Conservation (phyloP, 2,329 filamentous ascomycete species). For the Leptographium lundbergii region DNA sequence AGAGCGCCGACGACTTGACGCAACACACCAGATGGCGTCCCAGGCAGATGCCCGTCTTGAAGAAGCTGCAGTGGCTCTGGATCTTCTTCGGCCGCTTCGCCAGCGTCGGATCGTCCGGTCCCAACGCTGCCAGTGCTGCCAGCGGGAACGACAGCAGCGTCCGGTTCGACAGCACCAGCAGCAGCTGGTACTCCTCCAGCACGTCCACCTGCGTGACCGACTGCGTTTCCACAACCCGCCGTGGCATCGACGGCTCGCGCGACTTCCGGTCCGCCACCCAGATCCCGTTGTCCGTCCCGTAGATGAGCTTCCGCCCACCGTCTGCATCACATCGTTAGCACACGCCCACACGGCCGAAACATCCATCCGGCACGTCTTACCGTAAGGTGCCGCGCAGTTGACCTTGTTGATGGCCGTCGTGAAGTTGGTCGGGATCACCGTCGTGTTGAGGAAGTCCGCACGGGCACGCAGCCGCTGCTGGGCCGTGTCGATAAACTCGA, state of each 20-base stretch:
- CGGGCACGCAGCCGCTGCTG: conserved; percentile 78
- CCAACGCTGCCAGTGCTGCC: conserved; percentile 73
- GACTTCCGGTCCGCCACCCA: conserved; percentile 85
- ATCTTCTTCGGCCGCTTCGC: conserved; percentile 90
- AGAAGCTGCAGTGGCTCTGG: conserved; percentile 93
- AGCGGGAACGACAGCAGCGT: conserved; percentile 82
- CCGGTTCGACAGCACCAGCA: conserved; percentile 87
- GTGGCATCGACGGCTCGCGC: conserved; percentile 66
- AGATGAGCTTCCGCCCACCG: conserved; percentile 86
- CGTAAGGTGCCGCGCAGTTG: conserved; percentile 87
- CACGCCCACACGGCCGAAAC: not conserved
- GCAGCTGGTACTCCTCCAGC: conserved; percentile 83
- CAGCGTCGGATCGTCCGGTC: conserved; percentile 67
- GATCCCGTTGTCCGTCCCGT: conserved; percentile 87
- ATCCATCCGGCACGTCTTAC: conserved; percentile 32
- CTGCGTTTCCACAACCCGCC: conserved; percentile 72
- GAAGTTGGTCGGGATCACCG: conserved; percentile 44
- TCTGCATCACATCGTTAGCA: conserved; percentile 38
- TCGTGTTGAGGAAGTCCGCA: conserved; percentile 80
- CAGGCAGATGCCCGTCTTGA: conserved; percentile 91
- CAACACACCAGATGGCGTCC: conserved; percentile 91
- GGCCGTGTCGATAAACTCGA: conserved; percentile 85
- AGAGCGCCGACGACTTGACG: conserved; percentile 86
- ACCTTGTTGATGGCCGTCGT: conserved; percentile 63
- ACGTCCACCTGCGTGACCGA: conserved; percentile 93